phyloP scores from a whole-genome alignment of 1,284 basidiomycete genomes.

The Irpex sp. region DNA sequence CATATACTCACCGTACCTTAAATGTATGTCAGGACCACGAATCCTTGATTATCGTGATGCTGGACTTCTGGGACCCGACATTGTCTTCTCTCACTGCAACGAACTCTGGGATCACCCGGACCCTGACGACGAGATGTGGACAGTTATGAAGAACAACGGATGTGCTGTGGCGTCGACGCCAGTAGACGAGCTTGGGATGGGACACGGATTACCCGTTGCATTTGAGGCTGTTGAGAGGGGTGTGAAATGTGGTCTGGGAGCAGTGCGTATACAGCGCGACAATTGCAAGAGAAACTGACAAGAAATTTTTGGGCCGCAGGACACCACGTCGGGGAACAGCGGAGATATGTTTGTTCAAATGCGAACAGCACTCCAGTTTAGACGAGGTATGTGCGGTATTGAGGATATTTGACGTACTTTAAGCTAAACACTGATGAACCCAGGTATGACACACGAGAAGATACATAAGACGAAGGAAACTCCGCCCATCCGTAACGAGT shows the following conservation, averaged over 20 bases:
- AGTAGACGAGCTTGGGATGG: constrained; percentile 32
- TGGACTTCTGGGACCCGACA: constrained; percentile 27
- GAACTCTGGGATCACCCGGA: constrained; percentile 23
- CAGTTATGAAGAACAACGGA: constrained; percentile 26
- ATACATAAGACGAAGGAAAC: constrained; percentile 17
- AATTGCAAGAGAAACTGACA: not conserved
- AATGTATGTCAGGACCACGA: constrained; percentile 13
- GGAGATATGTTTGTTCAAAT: constrained; percentile 34
- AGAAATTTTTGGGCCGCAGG: constrained; percentile 13
- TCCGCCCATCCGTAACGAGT: constrained; percentile 26
- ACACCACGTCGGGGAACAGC: constrained; percentile 26
- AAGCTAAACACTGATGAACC: no score
- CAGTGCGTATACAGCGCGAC: constrained; percentile 17
- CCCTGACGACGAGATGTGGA: constrained; percentile 29
- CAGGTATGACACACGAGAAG: constrained; percentile 17
- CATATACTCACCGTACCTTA: not conserved
- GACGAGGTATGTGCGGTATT: constrained; percentile 18
- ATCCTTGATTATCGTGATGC: constrained; percentile 24
- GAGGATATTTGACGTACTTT: no score
- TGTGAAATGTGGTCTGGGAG: constrained; percentile 30
- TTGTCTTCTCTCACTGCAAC: constrained; percentile 33
- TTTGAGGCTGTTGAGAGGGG: constrained; percentile 29
- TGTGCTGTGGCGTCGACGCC: constrained; percentile 29
- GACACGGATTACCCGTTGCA: constrained; percentile 30
- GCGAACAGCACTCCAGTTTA: constrained; percentile 28